These are phyloP conservation scores for Brasenia schreberi DNA, from an alignment of 164 flowering plant genomes.

Conservation along the genomic window DNA sequence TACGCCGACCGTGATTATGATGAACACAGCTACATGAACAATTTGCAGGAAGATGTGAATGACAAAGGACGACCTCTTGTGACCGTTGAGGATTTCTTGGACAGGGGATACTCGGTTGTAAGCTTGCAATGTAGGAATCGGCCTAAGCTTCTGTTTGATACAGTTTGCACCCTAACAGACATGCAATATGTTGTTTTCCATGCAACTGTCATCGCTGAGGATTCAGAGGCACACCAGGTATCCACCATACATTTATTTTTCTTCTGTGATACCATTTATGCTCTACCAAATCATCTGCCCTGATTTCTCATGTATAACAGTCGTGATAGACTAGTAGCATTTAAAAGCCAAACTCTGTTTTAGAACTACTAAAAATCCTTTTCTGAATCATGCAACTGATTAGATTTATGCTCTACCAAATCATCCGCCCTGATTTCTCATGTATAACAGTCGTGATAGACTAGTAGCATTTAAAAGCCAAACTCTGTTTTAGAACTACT, in stretches of 20 bases:
- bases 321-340: not conserved
- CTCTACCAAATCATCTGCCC: not conserved
- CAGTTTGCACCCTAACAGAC: conserved; percentile 90
- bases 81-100: conserved; percentile 49
- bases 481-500: not conserved
- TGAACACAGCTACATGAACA: conserved; percentile 8
- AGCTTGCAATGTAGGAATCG: conserved; percentile 64
- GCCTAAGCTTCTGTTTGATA: conserved; percentile 85
- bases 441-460: not conserved
- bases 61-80: conserved; percentile 42
- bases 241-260: not conserved
- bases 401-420: not conserved
- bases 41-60: conserved; percentile 27
- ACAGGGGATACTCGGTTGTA: conserved; percentile 74
- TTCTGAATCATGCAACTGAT: too few relatives aligned
- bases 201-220: conserved; percentile 70
- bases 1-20: conserved; percentile 81
- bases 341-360: not conserved
- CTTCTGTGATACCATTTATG: not conserved
- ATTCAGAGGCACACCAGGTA: conserved; percentile 84
- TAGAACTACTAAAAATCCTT: not conserved
- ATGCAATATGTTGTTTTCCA: conserved; percentile 91
- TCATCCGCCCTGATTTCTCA: not conserved
- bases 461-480: not conserved
- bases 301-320: not conserved